Evolutionary conservation across 768 basidiomycete genomes (phyloP).

Genomic region (button mushroom (Agaricus bisporus)): DNA sequence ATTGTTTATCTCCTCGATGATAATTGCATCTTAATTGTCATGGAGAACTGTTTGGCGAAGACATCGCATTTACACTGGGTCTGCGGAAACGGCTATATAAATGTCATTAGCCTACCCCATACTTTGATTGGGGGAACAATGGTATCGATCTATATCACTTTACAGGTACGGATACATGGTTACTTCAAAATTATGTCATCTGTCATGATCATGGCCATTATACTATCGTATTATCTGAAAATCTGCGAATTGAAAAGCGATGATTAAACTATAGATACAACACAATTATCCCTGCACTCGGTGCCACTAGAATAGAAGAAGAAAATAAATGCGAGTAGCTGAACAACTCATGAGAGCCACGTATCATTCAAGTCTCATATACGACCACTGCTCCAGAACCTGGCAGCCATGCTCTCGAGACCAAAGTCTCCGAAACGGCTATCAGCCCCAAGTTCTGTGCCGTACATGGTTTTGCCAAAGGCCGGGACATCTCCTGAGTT

Average conservation of each 20-base stretch:
- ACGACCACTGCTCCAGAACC: constrained; percentile 56
- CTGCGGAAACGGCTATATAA: background rate
- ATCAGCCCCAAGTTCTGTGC: constrained; percentile 75
- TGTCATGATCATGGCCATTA: constrained; percentile 4
- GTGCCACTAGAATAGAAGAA: background rate
- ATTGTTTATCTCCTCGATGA: constrained; percentile 8
- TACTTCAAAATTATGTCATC: background rate
- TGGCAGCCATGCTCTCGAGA: constrained; percentile 67
- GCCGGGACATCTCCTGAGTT: constrained; percentile 28
- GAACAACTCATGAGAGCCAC: constrained; percentile 4
- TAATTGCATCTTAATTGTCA: constrained; percentile 10
- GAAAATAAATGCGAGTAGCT: background rate
- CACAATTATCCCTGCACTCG: constrained; percentile 7
- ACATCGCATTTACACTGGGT: constrained; percentile 67
- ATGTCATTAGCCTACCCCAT: background rate
- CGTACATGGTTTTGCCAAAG: constrained; percentile 63
- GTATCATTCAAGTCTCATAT: constrained; percentile 24
- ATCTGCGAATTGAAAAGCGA: too few relatives aligned
- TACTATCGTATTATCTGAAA: background rate
- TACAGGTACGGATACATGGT: background rate
- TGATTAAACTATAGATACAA: constrained; percentile 2
- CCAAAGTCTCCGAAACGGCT: constrained; percentile 86
- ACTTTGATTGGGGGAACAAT: background rate
- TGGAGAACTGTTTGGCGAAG: constrained; percentile 71
- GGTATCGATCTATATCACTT: constrained; percentile 2